Evolutionary conservation across 805 yeast species (phyloP).

Genomic region (Wickerhamiella azymoides): DNA sequence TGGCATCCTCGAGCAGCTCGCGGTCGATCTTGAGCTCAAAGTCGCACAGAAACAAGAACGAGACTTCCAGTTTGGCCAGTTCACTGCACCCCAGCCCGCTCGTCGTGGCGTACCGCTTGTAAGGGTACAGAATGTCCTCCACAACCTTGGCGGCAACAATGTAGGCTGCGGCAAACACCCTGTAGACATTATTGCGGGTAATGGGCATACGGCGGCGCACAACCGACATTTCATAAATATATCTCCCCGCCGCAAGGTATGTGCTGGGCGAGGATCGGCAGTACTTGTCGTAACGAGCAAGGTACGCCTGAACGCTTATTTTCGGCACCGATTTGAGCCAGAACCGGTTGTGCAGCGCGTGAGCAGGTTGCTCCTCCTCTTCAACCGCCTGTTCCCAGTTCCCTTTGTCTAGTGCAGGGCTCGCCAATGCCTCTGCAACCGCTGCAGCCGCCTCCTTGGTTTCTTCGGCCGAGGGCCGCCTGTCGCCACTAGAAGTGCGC

Average conservation of each 20-base stretch:
- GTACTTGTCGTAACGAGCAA: slow-evolving; percentile 27
- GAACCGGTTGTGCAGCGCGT: slow-evolving; percentile 14
- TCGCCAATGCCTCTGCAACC: slow-evolving; percentile 6
- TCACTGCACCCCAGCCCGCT: slow-evolving; percentile 35
- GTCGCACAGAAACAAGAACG: slow-evolving; percentile 35
- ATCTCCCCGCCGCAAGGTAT: slow-evolving; percentile 26
- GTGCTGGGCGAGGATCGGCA: slow-evolving; percentile 28
- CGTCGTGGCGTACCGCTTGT: slow-evolving; percentile 34
- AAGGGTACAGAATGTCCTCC: slow-evolving; percentile 35
- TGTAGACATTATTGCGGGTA: slow-evolving; percentile 28
- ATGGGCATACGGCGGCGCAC: slow-evolving; percentile 23
- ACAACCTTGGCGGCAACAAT: slow-evolving; percentile 34
- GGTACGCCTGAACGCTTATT: slow-evolving; percentile 23
- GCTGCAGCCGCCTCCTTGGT: slow-evolving; percentile 9
- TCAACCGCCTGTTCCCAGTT: background rate
- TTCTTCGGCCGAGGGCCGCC: slow-evolving; percentile 13
- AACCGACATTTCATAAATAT: slow-evolving; percentile 25
- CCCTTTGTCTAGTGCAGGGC: background rate
- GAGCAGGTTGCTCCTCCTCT: slow-evolving; percentile 8
- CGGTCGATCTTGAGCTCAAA: slow-evolving; percentile 36
- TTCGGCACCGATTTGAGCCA: slow-evolving; percentile 19
- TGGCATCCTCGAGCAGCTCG: slow-evolving; percentile 1
- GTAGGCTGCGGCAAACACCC: slow-evolving; percentile 33
- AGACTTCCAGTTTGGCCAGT: slow-evolving; percentile 35
- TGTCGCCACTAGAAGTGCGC: background rate